These are phyloP conservation scores for Heterobasidion irregulare DNA, from an alignment of 1,284 basidiomycete genomes.

Conservation along the genomic window DNA sequence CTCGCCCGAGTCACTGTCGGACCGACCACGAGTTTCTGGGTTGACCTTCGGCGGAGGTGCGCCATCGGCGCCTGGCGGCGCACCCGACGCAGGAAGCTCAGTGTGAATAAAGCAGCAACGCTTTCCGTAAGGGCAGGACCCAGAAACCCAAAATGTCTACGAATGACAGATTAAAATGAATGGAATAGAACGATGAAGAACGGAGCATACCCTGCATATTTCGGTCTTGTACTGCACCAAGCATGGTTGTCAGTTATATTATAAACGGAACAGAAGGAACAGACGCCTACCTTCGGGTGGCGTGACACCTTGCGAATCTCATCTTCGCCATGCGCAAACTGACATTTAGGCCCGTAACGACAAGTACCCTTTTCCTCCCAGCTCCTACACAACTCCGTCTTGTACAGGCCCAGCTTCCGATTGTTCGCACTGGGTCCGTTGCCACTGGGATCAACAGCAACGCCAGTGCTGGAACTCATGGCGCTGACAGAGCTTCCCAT, in stretches of 20 bases:
- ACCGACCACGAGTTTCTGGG: conserved; percentile 57
- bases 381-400: conserved; percentile 86
- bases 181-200: conserved; percentile 3
- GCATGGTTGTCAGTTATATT: conserved; percentile 2
- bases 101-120: conserved; percentile 89
- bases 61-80: conserved; percentile 40
- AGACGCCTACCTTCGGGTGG: conserved; percentile 71
- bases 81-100: conserved; percentile 59
- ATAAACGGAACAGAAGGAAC: conserved; percentile 1
- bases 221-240: conserved; percentile 77
- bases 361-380: conserved; percentile 93
- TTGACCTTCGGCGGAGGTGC: conserved; percentile 36
- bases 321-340: conserved; percentile 86
- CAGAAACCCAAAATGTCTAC: conserved; percentile 86
- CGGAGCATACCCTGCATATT: conserved; percentile 68
- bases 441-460: conserved; percentile 22
- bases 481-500: conserved; percentile 3
- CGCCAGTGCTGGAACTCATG: conserved; percentile 7
- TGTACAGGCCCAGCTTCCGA: conserved; percentile 81
- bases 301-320: conserved; percentile 75
- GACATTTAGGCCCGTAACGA: conserved; percentile 80
- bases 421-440: conserved; percentile 81
- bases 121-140: conserved; percentile 85
- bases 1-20: conserved; percentile 71
- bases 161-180: conserved; percentile 4